A percentile compares a stretch with the other conserved stretches of the same genome.
Evolutionary conservation across 345 rosid species (phyloP).

Genomic region (Corchorus olitorius): DNA sequence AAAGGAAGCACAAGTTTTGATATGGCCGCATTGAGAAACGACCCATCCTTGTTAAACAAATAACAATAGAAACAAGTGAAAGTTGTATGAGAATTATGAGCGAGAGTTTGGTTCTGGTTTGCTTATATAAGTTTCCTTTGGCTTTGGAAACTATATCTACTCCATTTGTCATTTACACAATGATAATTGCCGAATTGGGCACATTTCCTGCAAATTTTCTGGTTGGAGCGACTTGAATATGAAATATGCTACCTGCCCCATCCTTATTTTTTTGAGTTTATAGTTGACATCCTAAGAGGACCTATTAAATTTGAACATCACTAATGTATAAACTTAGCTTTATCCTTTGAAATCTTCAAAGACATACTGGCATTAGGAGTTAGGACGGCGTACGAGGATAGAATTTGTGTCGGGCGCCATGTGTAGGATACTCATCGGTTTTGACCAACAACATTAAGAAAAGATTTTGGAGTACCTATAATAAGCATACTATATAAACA

Average conservation of each 20-base stretch:
- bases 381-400: neutral
- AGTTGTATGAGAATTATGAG: too few relatives aligned
- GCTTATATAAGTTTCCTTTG: neutral
- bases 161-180: neutral
- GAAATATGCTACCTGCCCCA: too few relatives aligned
- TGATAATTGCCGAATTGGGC: neutral
- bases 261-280: too few relatives aligned
- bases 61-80: neutral
- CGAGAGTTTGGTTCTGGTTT: neutral
- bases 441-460: too few relatives aligned
- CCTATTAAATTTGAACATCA: too few relatives aligned
- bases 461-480: too few relatives aligned
- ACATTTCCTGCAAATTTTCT: too few relatives aligned
- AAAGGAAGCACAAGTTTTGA: neutral
- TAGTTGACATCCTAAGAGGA: too few relatives aligned
- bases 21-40: neutral
- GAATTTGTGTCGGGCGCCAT: neutral
- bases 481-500: too few relatives aligned
- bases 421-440: too few relatives aligned
- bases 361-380: neutral
- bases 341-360: neutral
- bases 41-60: neutral
- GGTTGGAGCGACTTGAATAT: too few relatives aligned
- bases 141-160: neutral
- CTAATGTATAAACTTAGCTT: neutral